Evolutionary conservation across 345 rosid species (phyloP), one percentile per base, ranked within the genome.

Genomic region (Viola odorata): DNA sequence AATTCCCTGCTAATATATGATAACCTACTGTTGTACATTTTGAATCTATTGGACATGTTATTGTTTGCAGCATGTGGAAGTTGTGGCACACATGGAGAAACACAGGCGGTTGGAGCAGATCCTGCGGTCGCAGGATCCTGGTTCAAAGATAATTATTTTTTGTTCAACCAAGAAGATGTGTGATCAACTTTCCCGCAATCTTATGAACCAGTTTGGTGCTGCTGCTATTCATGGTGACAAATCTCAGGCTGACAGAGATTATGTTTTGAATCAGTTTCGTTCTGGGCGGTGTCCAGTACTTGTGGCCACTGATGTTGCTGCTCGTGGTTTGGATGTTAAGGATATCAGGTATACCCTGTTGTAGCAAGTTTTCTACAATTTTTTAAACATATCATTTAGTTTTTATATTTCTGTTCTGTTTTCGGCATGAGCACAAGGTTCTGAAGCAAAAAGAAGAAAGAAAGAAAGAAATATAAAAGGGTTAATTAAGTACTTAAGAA

Each of bases 301-400:
- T 58, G 94, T 89, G 32, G 96, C 96, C 48, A 89, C 96, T 60
- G 96, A 89, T 81, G 96, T 89, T 54, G 96, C 96, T 66, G 96
- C 96, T 67, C 87, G 95, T 62, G 96, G 96, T 38, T 71, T 89
- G 51, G 96, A 89, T 59, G 75, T 90, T 12, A 94, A 94, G 79
- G 99, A 94, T 74, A 88, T 94, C 72, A 90, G 95, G 99, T 85
- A 23, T 23, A 23, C 32, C 32, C 32, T 23, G 32, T 23, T 23
- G 32, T 23, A 23, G 32, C 32, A 23, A 2, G 32, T 23, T 23
- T 23, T 23, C 32, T 23, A 23, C 32, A 23, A 23, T 0, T 23
- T 23, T 23, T 23, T 23, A 23, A 23, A 23, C 32, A 0, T 23
- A 23, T 23, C 32, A 23, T 23, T 23, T 23, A 23, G 32, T 23